Base-by-base conservation (phyloP, 768 basidiomycete species). In the Tulasnella sp. region DNA sequence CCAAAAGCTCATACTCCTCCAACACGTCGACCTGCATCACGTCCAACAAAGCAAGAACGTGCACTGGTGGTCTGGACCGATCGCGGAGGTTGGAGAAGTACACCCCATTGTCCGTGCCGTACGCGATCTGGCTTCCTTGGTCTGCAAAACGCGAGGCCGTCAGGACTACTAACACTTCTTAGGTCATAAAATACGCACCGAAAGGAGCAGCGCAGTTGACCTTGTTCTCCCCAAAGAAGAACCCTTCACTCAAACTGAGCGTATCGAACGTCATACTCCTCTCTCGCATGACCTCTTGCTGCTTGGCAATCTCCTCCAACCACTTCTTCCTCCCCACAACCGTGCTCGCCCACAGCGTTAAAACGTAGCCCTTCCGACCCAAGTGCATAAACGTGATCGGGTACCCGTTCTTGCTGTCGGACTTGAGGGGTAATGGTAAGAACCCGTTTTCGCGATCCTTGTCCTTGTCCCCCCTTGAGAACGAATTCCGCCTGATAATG, bases 81-180 rank as follows among this genome's bases (percentile, higher is more conserved):
- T 94, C 92, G 67, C 90, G 88, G 40, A 98, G 86, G 83, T 98
- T 94, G 37, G 95, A 95, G 79, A 99, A 88, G 83, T 98, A 99
- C 35, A 99, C 93, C 35, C 98, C 98, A 80, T 98, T 96, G 82
- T 96, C 94, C 5, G 97, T 97, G n/a, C 97, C 98, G 84, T 96
- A 99, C 11, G 94, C 96, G 81, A 98, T 91, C 77, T 91, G 89
- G 81, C 92, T 86, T 16, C 95, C 97, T 77, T 89, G 89, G 82
- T 88, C 96, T 98, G 83, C 26, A 46, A 67, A n/a, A 46, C 73
- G 51, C 6, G 76, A 73, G 5, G 40, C n/a, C 42, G 26, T 48
- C 32, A 51, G n/a, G 6, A 23, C 40, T 42, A 20, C 16, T 10
- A 48, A 48, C 11, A 18, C 73, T 23, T 69, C 29, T 20, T 26